Evolutionary conservation across 1,284 basidiomycete genomes (phyloP).

Genomic region (Melampsora americana): DNA sequence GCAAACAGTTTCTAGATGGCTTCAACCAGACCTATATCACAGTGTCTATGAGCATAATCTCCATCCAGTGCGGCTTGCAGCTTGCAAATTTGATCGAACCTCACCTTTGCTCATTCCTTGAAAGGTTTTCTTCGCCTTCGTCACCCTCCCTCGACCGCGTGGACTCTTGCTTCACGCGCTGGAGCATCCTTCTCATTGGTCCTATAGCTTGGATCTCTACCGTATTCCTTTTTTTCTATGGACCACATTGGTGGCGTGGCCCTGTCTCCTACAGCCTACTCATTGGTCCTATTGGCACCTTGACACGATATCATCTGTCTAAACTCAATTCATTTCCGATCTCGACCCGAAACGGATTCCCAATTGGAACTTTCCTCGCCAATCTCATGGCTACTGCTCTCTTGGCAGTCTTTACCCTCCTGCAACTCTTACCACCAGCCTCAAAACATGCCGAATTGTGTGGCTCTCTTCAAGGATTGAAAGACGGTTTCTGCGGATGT

Average conservation of each 20-base stretch:
- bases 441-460: constrained; percentile 62
- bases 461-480: constrained; percentile 70
- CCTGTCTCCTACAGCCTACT: constrained; percentile 81
- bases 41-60: constrained; percentile 59
- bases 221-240: constrained; percentile 72
- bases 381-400: constrained; percentile 79
- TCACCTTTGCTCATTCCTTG: constrained; percentile 10
- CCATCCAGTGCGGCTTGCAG: constrained; percentile 43
- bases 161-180: background rate
- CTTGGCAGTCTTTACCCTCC: constrained; percentile 67
- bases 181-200: constrained; percentile 46
- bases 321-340: constrained; percentile 65
- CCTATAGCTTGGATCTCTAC: constrained; percentile 57
- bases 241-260: constrained; percentile 69
- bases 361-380: constrained; percentile 80
- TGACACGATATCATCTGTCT: constrained; percentile 77
- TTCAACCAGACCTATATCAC: constrained; percentile 78
- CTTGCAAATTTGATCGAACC: constrained; percentile 35
- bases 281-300: constrained; percentile 81
- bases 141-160: background rate
- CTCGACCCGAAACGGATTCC: constrained; percentile 61
- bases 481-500: constrained; percentile 91
- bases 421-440: constrained; percentile 61
- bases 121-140: constrained; percentile 5
- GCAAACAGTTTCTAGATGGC: constrained; percentile 74